Percentiles rank a stretch among this genome's conserved stretches.
Conservation (phyloP, 305 asterid species). For the Fraxinus baroniana region DNA sequence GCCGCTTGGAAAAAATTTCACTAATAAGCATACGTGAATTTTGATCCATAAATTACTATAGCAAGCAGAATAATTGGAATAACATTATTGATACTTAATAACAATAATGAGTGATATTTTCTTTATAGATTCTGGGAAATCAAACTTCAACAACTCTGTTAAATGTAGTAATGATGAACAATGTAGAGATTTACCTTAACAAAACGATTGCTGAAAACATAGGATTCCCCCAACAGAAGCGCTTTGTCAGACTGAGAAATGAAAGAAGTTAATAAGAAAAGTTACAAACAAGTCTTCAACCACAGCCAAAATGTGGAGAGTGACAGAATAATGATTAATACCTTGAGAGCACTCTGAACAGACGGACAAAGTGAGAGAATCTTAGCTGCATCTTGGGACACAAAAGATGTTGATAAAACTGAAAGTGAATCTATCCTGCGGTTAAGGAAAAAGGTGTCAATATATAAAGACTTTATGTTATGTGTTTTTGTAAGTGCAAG, state of each 20-base stretch:
- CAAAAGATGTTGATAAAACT: conserved; percentile 78
- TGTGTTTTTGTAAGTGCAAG: neutral
- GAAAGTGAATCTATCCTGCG: conserved; percentile 91
- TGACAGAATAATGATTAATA: conserved; percentile 26
- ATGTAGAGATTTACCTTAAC: conserved; percentile 60
- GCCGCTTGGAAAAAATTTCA: neutral
- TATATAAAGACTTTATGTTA: neutral
- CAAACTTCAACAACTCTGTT: conserved; percentile 17
- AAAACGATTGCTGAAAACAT: conserved; percentile 67
- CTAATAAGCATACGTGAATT: neutral
- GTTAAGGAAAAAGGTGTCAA: neutral
- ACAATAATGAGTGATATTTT: neutral
- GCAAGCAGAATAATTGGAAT: neutral
- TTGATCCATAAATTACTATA: conserved; percentile 1
- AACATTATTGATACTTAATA: neutral
- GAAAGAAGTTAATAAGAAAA: conserved; percentile 22
- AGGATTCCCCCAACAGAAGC: conserved; percentile 78
- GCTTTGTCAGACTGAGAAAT: conserved; percentile 71
- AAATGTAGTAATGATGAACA: neutral
- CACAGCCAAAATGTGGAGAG: conserved; percentile 20
- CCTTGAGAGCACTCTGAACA: conserved; percentile 81
- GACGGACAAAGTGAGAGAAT: conserved; percentile 80
- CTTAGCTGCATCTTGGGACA: conserved; percentile 79
- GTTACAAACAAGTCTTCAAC: conserved; percentile 10
- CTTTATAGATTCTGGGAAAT: conserved; percentile 11